Evolutionary conservation across 805 yeast genomes (phyloP), one percentile per base, ranked within the genome.

Genomic region (Ogataea pini): DNA sequence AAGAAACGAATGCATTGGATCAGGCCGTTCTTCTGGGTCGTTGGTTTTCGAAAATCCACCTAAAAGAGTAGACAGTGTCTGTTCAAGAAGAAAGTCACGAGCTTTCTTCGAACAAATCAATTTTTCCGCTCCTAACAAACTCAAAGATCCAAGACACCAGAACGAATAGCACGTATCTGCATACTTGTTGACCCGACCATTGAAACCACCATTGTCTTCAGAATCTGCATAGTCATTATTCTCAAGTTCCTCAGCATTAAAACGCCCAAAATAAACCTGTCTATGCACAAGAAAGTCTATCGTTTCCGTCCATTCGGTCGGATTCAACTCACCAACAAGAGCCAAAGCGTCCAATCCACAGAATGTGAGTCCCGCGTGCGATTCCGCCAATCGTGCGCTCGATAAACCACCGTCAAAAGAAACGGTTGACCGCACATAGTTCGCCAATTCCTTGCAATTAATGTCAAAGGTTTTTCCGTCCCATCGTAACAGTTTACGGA

Each of bases 151-250:
- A 13, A 81, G 58, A 39, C 80, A 78, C 97, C 97, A 90, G 75
- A 89, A 90, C 6, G 85, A 78, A 61, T 90, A 90, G 69, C 97
- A 90, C 0, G 96, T 85, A 65, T 90, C 97, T 3, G 86, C 86
- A 48, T 74, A 77, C 63, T 90, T 90, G 63, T 89, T 89, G n/a
- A 79, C 82, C 40, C 97, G 72, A 1, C 97, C 97, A 64, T 89
- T 88, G 62, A 87, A 82, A 0, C 92, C 92, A 1, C 97, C 97
- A 44, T 68, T 67, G 59, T 85, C 92, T 2, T 62, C 67, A 0
- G 43, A 53, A 55, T 79, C 83, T 44, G 65, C 65, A 42, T 60
- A 59, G 16, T 63, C 71, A 41, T 60, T 62, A 32, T 47, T 50
- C 12, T 49, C 47, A 13, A 59, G 46, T 6, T 68, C 73, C 7